Base-by-base conservation (phyloP, 306 rosid genomes). In the Leucaena leucocephala region DNA sequence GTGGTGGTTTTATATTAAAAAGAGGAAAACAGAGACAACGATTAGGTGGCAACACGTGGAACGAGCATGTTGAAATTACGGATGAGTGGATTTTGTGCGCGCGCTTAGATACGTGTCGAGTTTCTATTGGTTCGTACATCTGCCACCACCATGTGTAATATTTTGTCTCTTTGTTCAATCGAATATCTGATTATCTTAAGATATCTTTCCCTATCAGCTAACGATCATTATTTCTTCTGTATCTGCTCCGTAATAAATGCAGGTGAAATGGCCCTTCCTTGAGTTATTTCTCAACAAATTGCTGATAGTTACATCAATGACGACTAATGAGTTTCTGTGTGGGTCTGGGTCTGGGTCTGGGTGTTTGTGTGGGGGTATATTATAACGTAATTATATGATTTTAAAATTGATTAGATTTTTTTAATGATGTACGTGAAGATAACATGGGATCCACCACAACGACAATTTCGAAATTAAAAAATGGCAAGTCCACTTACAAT, bases 1-100 rank as follows among this genome's bases (percentile, higher is more conserved):
- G 75, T 16, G 76, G 61, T 76, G 13, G 42, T 81, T 16, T 71
- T 85, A 79, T 91, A 87, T 72, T 82, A 21, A 21, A 11, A 4
- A 11, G 49, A 72, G 36, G 68, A 19, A 22, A 10, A 1, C n/a
- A 4, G 57, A 54, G 79, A 85, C 81, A 72, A 46, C 55, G 64
- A 85, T 80, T 86, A 83, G 80, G 81, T 74, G 86, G 86, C 83
- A 78, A 17, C 77, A 83, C 80, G 86, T 81, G 84, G 81, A 64
- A 22, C 69, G 72, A 66, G 36, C 65, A 38, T 52, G 61, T 62
- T 67, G 49, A 49, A 40, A 48, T 40, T 36, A 52, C 55, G 43
- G 54, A 42, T 11, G 13, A 2, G 44, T 12, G 42, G 38, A 42
- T 76, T 79, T 48, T 64, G 69, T 68, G 57, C 57, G 78, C 44